Evolutionary conservation across 148 eudicot genomes (phyloP).

Genomic region (Amaranthus palmeri): DNA sequence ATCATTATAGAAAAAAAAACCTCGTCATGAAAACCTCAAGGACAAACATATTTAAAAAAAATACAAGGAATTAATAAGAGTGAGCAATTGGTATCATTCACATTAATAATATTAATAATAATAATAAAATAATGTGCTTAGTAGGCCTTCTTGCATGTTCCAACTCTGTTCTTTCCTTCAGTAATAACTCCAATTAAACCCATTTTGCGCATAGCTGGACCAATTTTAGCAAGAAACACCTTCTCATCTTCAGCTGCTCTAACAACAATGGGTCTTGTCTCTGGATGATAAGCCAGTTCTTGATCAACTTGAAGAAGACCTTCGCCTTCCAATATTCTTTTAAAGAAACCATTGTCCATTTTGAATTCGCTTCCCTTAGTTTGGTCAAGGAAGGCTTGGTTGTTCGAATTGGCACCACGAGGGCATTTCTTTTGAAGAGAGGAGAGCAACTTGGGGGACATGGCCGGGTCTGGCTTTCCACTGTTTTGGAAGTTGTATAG

Average conservation of each 20-base stretch:
- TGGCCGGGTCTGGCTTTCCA: conserved; percentile 24
- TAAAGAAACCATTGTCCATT: conserved; percentile 3
- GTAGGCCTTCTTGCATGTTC: too few species aligned
- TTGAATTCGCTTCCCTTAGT: conserved; percentile 15
- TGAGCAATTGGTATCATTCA: too few species aligned
- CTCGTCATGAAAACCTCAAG: too few species aligned
- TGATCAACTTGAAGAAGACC: conserved; percentile 24
- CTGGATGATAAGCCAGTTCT: conserved; percentile 10
- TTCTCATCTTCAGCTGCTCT: not conserved
- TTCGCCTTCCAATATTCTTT: conserved; percentile 2
- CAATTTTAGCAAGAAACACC: conserved; percentile 4
- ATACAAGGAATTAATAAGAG: too few species aligned
- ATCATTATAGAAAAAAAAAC: too few species aligned
- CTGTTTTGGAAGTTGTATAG: conserved; percentile 6
- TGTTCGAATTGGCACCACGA: not conserved
- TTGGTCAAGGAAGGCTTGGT: conserved; percentile 19
- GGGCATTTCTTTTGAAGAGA: conserved; percentile 33
- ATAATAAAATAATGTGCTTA: too few species aligned
- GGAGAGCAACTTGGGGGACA: conserved; percentile 26
- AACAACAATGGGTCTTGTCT: conserved; percentile 7
- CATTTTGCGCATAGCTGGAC: conserved; percentile 17
- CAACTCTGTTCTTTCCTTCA: not conserved
- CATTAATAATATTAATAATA: too few species aligned
- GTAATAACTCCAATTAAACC: conserved; percentile 7
- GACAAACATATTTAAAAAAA: too few species aligned